Evolutionary conservation across 148 eudicot genomes (phyloP).

Genomic region (Rheum nobile): DNA sequence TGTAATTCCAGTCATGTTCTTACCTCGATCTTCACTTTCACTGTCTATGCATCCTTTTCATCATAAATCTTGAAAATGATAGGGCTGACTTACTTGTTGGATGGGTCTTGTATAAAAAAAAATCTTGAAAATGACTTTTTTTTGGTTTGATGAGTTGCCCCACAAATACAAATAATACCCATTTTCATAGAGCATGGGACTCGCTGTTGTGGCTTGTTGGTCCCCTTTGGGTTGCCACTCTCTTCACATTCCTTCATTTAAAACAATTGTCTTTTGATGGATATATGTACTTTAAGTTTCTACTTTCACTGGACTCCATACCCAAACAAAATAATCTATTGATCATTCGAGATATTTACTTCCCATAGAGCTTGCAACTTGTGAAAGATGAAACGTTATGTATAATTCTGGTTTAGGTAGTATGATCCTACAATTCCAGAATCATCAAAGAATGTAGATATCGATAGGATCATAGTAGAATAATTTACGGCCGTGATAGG

Average conservation of each 20-base stretch:
- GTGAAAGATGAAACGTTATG: no score
- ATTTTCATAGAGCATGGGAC: not conserved
- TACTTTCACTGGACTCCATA: not conserved
- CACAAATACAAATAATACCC: not conserved
- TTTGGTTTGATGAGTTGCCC: not conserved
- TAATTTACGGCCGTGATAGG: no score
- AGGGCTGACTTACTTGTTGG: no score
- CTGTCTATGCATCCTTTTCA: not conserved
- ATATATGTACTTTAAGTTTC: not conserved
- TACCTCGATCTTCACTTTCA: not conserved
- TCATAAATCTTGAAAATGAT: not conserved
- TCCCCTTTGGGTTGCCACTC: constrained; percentile 6
- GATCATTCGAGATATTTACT: no score
- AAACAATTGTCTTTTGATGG: not conserved
- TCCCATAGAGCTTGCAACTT: no score
- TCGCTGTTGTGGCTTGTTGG: not conserved
- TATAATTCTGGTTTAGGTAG: no score
- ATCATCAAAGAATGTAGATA: no score
- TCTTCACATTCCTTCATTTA: constrained; percentile 9
- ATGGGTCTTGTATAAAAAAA: no score
- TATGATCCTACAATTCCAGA: no score
- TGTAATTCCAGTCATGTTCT: not conserved
- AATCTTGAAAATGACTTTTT: not conserved
- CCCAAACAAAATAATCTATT: no score
- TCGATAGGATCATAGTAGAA: no score